These are phyloP conservation scores for Suillus luteus DNA, from an alignment of 768 basidiomycete genomes.

Conservation along the genomic window DNA sequence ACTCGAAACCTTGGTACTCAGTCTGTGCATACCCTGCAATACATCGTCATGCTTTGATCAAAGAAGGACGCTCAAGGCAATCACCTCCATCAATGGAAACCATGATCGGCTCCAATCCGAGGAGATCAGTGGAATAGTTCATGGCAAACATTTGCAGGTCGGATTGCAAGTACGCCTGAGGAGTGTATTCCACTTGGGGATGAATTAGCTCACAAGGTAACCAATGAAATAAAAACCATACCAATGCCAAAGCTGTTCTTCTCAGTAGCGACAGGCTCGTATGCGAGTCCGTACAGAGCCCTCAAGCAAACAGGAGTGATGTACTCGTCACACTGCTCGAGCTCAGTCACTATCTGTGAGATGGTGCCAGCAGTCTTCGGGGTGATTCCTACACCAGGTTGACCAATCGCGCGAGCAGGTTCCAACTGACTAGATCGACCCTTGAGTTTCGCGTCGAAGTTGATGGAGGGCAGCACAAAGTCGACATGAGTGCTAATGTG, in stretches of 20 bases:
- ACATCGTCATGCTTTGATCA: constrained; percentile 11
- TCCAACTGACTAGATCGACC: constrained; percentile 18
- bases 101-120: constrained; percentile 29
- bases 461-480: constrained; percentile 35
- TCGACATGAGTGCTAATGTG: constrained; percentile 35
- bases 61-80: background rate
- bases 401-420: constrained; percentile 19
- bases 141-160: constrained; percentile 38
- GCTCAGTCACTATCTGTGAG: constrained; percentile 16
- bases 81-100: constrained; percentile 40
- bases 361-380: constrained; percentile 21
- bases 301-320: constrained; percentile 36
- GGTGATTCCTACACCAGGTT: constrained; percentile 17
- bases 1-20: constrained; percentile 38
- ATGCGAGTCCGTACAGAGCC: constrained; percentile 26
- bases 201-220: background rate
- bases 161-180: constrained; percentile 29
- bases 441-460: constrained; percentile 32
- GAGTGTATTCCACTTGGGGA: constrained; percentile 37
- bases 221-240: constrained; percentile 13
- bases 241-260: constrained; percentile 38
- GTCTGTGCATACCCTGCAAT: constrained; percentile 31
- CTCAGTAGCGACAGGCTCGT: constrained; percentile 25
- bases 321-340: constrained; percentile 26
- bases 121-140: constrained; percentile 25